Conservation (phyloP, 768 basidiomycete species). For the Rhodotorula sphaerocarpa region DNA sequence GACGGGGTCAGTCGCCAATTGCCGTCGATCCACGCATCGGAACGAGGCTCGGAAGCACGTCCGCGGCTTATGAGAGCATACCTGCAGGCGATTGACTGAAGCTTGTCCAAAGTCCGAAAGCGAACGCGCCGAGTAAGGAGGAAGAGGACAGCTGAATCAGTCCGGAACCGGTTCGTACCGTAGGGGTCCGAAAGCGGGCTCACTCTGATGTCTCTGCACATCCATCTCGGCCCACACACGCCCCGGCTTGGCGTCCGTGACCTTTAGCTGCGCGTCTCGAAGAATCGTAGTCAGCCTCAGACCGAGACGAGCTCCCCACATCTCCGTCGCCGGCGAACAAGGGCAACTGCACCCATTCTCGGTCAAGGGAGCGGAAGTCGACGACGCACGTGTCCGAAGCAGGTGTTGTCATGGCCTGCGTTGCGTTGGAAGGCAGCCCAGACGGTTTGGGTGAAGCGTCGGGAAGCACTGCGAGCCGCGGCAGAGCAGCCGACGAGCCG, state of each 20-base stretch:
- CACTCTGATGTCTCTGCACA: conserved; percentile 24
- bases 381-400: conserved; percentile 21
- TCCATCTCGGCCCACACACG: conserved; percentile 9
- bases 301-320: not conserved
- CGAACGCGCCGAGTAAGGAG: too few species aligned
- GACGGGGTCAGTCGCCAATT: not conserved
- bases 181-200: too few species aligned
- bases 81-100: conserved; percentile 23
- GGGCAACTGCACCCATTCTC: too few species aligned
- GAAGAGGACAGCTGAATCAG: too few species aligned
- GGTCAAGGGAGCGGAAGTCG: too few species aligned
- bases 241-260: conserved; percentile 1
- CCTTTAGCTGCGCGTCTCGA: not conserved
- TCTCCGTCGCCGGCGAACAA: not conserved
- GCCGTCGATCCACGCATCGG: not conserved
- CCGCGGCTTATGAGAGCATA: not conserved
- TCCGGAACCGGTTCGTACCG: too few species aligned
- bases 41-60: not conserved
- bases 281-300: not conserved
- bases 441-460: conserved; percentile 15
- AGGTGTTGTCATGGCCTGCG: conserved; percentile 28
- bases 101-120: too few species aligned
- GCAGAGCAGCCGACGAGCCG: not conserved
- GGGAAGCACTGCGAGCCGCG: conserved; percentile 9
- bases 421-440: conserved; percentile 22